Evolutionary conservation across 2,329 filamentous ascomycete species (phyloP).

Genomic region (Orbilia quercus): DNA sequence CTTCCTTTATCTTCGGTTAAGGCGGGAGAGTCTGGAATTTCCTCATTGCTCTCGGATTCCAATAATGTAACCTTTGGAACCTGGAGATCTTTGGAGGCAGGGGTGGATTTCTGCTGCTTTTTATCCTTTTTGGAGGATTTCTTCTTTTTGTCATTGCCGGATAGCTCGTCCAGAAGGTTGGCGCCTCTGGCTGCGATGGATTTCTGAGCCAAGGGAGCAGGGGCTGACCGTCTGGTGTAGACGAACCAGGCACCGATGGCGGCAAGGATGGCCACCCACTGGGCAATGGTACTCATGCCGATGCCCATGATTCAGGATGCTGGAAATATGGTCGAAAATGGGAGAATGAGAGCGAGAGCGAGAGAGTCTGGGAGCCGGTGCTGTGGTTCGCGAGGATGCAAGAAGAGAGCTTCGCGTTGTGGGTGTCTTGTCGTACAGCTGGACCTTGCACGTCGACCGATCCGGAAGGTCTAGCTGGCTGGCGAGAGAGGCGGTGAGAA

Average conservation of each 20-base stretch:
- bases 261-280: constrained; percentile 41
- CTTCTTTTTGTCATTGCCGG: constrained; percentile 52
- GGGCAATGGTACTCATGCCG: constrained; percentile 52
- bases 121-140: constrained; percentile 44
- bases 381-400: neutral
- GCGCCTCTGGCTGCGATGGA: constrained; percentile 10
- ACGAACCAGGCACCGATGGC: constrained; percentile 42
- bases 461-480: constrained; percentile 7
- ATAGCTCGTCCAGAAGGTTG: constrained; percentile 31
- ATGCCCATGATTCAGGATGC: constrained; percentile 39
- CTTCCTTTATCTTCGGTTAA: constrained; percentile 52
- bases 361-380: no score
- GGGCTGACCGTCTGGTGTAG: constrained; percentile 22
- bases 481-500: neutral
- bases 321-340: neutral
- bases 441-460: constrained; percentile 22
- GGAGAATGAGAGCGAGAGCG: no score
- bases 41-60: constrained; percentile 34
- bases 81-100: constrained; percentile 26
- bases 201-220: constrained; percentile 25
- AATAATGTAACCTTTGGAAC: constrained; percentile 41
- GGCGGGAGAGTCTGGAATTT: constrained; percentile 27
- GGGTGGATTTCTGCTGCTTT: constrained; percentile 40
- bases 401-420: constrained; percentile 40
- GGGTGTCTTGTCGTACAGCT: constrained; percentile 11